Base-by-base conservation (phyloP, 805 yeast species). In the Barnettozyma botsteinii region DNA sequence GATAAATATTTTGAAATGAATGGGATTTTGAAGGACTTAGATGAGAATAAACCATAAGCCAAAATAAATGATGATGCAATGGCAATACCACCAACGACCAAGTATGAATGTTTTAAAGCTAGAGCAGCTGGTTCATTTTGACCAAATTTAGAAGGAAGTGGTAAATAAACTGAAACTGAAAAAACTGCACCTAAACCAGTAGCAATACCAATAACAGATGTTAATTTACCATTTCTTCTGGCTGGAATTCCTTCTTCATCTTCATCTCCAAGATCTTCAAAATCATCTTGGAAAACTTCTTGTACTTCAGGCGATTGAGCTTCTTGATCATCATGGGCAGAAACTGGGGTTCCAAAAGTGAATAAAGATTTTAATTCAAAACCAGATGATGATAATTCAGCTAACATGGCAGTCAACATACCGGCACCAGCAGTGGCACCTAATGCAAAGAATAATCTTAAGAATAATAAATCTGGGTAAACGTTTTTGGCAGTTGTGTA, bases 101-200 rank as follows among this genome's bases (percentile, higher is more conserved):
- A 41, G 51, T 78, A 81, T 1, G 86, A 60, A 13, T 55, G 48
- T 45, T 66, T 65, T 40, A 81, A 54, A 1, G 79, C 72, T 6
- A 51, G 57, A 7, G 72, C 70, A 14, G 77, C 70, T 25, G 59
- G 51, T 35, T 60, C 64, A 10, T 51, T 46, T 15, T 60, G 52
- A 11, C 71, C 73, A 42, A 76, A 62, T 43, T 58, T 63, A 1
- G 73, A 68, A 0, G 87, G 86, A 17, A 81, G 57, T 12, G 85
- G 72, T 17, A 81, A 57, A 31, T 77, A 69, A 30, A 69, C 57
- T 1, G 72, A 53, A 1, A 79, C 85, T 0, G 85, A 69, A 44
- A 78, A 72, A 1, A 81, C 69, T 2, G 87, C 88, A 35, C 88
- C 88, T 14, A 76, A 53, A 0, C 87, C 87, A 14, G 83, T 68